Evolutionary conservation across 768 basidiomycete species (phyloP), one percentile per base, ranked within the genome.

Genomic region (Mycena maculata): DNA sequence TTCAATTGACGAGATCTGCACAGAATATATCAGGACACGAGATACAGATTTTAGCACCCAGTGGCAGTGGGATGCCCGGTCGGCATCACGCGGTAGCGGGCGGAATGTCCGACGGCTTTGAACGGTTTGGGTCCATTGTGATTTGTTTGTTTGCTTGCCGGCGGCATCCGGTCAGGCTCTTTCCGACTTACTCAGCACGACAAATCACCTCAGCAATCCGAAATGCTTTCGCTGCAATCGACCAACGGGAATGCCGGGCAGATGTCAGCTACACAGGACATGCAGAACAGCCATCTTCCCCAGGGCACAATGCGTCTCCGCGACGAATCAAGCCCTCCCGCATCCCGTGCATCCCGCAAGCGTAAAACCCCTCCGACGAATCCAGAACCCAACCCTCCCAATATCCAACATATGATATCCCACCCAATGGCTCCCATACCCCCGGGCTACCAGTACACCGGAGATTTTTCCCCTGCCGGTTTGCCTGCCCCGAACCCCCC

Each of bases 341-440:
- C 85, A 16, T 64, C 82, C 52, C 84, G 87, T 49, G 64, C 79
- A 13, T 74, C 82, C 33, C 85, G 91, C 63, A 93, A 93, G 76
- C 87, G 92, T 72, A 93, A 93, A 77, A 74, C 91, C 0, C 90
- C 91, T 10, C 85, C 91, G 2, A 74, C 81, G 22, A 70, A 81
- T 38, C 42, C 47, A 65, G 79, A 36, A 63, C 70, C 30, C 73
- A 77, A 50, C 73, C 68, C 53, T 75, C 78, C n/a, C 76, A 70
- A 3, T 76, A 66, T 16, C 75, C 74, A 28, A 76, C 76, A 20
- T 28, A 80, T 90, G 61, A 86, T 88, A 38, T 59, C 33, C n/a
- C 6, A 85, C 36, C 80, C 81, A 8, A 79, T 85, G 50, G 78
- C 79, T 44, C 76, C 80, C 10, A 73, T 87, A 10, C 87, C 86